Evolutionary conservation across 441 rosid species (phyloP).

Genomic region (Bocquillonia castaneifolia): DNA sequence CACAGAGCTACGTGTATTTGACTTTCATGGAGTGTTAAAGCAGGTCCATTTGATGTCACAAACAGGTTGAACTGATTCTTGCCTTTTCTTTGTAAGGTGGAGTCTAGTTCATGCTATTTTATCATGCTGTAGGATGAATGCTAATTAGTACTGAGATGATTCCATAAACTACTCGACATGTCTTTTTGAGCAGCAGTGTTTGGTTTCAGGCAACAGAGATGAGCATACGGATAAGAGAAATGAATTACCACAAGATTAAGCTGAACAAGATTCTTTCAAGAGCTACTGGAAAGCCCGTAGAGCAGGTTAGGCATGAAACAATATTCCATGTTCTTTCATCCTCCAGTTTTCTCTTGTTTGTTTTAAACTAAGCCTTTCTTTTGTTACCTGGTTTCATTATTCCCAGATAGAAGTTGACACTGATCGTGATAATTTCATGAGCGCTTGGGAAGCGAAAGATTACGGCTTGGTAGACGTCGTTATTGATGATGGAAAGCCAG

Average conservation of each 20-base stretch:
- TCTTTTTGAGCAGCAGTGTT: slow-evolving; percentile 13
- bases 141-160: not conserved
- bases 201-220: slow-evolving; percentile 63
- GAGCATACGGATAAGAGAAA: slow-evolving; percentile 69
- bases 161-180: not conserved
- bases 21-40: not conserved
- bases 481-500: slow-evolving; percentile 82
- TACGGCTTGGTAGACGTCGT: slow-evolving; percentile 77
- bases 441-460: slow-evolving; percentile 84
- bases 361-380: not conserved
- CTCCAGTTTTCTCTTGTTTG: not conserved
- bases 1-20: too few species aligned
- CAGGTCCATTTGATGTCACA: not conserved
- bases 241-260: slow-evolving; percentile 69
- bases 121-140: not conserved
- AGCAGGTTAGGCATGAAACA: slow-evolving; percentile 40
- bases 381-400: not conserved
- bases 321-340: not conserved
- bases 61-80: not conserved
- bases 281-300: slow-evolving; percentile 61
- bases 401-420: slow-evolving; percentile 71
- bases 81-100: not conserved
- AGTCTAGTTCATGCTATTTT: not conserved
- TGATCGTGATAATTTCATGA: slow-evolving; percentile 77
- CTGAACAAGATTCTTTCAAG: slow-evolving; percentile 76